Conservation (phyloP, 805 yeast genomes). For the Candida boleticola region DNA sequence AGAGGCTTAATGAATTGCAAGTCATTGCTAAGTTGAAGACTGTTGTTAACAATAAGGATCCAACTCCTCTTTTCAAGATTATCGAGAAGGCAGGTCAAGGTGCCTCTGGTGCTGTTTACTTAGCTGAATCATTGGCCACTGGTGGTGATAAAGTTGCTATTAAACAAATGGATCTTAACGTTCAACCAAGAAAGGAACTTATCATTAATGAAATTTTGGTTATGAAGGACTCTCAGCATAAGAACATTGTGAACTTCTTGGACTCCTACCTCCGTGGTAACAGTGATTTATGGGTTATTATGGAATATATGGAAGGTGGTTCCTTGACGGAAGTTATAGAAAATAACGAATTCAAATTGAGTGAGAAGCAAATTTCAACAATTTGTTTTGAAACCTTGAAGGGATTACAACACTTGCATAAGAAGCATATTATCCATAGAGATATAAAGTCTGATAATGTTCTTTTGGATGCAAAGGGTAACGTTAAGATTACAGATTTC, state of each 20-base stretch:
- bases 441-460: conserved; percentile 96
- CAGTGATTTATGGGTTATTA: conserved; percentile 91
- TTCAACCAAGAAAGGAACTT: conserved; percentile 91
- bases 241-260: conserved; percentile 90
- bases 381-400: conserved; percentile 87
- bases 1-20: conserved; percentile 77
- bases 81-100: conserved; percentile 94
- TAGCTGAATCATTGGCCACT: conserved; percentile 64
- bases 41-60: conserved; percentile 82
- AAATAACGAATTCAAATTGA: conserved; percentile 69
- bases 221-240: conserved; percentile 88
- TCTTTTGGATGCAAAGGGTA: conserved; percentile 76
- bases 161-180: conserved; percentile 89
- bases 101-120: conserved; percentile 92
- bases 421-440: conserved; percentile 90
- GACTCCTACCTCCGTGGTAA: conserved; percentile 78
- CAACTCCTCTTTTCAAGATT: conserved; percentile 75
- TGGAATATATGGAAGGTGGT: conserved; percentile 99
- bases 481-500: conserved; percentile 91
- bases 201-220: conserved; percentile 94
- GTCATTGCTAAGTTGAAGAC: conserved; percentile 75
- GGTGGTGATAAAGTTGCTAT: conserved; percentile 80
- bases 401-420: conserved; percentile 85
- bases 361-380: conserved; percentile 93
- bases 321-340: conserved; percentile 93